These are phyloP conservation scores for Arachnomyces sp. DNA, from an alignment of 2,329 filamentous ascomycete species.

Conservation along the genomic window DNA sequence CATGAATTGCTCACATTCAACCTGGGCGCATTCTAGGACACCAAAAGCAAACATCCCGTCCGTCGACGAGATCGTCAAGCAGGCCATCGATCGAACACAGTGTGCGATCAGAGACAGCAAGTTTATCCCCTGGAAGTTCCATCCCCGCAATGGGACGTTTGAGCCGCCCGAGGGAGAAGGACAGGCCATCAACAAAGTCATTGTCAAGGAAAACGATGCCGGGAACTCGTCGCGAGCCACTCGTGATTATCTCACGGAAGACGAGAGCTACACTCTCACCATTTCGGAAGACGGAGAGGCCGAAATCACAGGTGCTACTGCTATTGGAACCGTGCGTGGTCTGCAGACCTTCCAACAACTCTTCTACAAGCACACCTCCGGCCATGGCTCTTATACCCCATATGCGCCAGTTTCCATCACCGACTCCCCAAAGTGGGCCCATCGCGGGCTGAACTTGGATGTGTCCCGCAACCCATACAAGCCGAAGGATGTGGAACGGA, in stretches of 20 bases:
- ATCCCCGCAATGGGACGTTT: constrained; percentile 17
- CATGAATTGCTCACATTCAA: too few species aligned
- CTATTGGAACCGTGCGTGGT: constrained; percentile 19
- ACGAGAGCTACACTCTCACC: constrained; percentile 20
- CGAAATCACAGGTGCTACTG: constrained; percentile 15
- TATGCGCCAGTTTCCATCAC: constrained; percentile 62
- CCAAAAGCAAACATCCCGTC: constrained; percentile 4
- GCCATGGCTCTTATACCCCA: constrained; percentile 52
- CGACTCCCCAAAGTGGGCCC: constrained; percentile 65
- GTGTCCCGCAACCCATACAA: constrained; percentile 66
- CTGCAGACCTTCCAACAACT: constrained; percentile 23
- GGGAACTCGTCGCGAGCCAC: not conserved
- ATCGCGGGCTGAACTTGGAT: constrained; percentile 75
- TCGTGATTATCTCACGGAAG: constrained; percentile 11
- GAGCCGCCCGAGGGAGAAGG: constrained; percentile 12
- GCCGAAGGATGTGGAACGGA: constrained; percentile 60
- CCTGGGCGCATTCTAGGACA: too few species aligned
- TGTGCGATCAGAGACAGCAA: constrained; percentile 13
- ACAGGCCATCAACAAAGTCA: constrained; percentile 11
- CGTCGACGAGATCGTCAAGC: constrained; percentile 13
- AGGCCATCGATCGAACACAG: constrained; percentile 15
- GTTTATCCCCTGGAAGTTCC: constrained; percentile 25
- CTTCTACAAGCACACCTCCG: constrained; percentile 22
- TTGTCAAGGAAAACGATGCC: constrained; percentile 10
- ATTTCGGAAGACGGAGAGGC: constrained; percentile 14